A percentile compares a stretch with the other conserved stretches of the same genome.
Evolutionary conservation across 2,329 filamentous ascomycete genomes (phyloP).

Genomic region (Hypoxylon sp.): DNA sequence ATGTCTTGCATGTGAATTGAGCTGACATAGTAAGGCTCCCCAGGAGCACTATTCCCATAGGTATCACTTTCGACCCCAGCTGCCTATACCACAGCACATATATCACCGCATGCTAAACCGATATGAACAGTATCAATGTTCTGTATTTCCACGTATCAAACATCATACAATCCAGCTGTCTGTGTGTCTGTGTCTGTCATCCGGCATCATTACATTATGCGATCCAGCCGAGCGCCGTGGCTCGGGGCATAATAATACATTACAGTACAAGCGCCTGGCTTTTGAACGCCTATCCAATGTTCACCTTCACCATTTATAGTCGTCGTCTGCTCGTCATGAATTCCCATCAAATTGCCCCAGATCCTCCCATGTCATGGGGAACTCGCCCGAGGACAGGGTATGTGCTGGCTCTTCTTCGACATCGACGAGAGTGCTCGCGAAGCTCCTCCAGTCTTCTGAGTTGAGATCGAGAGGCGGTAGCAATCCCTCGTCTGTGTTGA

Average conservation of each 20-base stretch:
- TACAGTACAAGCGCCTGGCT: conserved; percentile 21
- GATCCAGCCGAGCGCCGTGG: conserved; percentile 38
- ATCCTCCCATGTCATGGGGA: conserved; percentile 50
- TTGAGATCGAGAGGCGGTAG: conserved; percentile 48
- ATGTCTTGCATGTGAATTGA: background rate
- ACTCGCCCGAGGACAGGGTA: conserved; percentile 36
- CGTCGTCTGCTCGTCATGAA: background rate
- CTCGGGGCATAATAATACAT: conserved; percentile 42
- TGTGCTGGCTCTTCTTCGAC: conserved; percentile 36
- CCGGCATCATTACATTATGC: conserved; percentile 43
- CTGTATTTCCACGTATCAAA: conserved; percentile 20
- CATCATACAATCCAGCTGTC: conserved; percentile 22
- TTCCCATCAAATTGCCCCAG: conserved; percentile 43
- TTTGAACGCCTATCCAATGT: conserved; percentile 6
- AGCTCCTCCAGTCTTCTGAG: conserved; percentile 51
- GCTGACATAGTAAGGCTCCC: background rate
- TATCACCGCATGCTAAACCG: background rate
- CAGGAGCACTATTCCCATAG: background rate
- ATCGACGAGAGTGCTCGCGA: conserved; percentile 50
- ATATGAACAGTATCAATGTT: conserved; percentile 8
- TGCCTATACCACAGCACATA: background rate
- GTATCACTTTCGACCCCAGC: background rate
- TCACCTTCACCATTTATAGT: background rate
- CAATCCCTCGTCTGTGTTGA: conserved; percentile 32
- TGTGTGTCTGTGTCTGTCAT: background rate